Base-by-base conservation (phyloP, 2,329 filamentous ascomycete genomes). In the Laburnicola sp. region DNA sequence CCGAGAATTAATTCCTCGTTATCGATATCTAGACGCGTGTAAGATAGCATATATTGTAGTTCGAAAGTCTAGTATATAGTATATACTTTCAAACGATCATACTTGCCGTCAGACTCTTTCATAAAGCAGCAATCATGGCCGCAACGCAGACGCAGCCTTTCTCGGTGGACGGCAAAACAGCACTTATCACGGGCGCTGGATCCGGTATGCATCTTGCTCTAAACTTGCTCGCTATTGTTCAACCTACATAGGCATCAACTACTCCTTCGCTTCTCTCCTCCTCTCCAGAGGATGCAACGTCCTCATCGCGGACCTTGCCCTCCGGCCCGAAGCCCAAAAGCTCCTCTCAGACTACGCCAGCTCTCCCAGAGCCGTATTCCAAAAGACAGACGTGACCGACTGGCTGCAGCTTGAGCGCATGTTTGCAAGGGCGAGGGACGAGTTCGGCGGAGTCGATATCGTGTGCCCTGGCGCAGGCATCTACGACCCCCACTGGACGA, bases 401-500 rank as follows among this genome's bases (percentile, higher is more conserved):
- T 75, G 74, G 71, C 45, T 56, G 4, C 60, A 73, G 21, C 62
- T 76, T 3, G 53, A 63, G 4, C 39, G 36, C 45, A 68, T 73
- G 56, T 74, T 76, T 56, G 50, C 54, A 7, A 57, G 59, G 2
- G 68, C 66, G 1, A 50, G 54, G 16, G 36, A 50, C 21, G 59
- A 65, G 41, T 75, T 75, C 45, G 66, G 66, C 3, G 63, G 60
- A 21, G 60, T 75, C 3, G 77, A 80, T 49, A 74, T 80, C 37
- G 73, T 79, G 10, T 78, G 76, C 45, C 78, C 78, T 0, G 77
- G 78, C 16, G 78, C 78, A 2, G 78, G 78, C 4, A 66, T 80
- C 25, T 80, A 73, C 65, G 78, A 80, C 46, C 76, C 77, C 0
- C 66, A 74, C 46, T 77, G 72, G 63, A 71, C 64, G 48, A 79